Conservation (phyloP, 1,284 basidiomycete species). For the Leccinum pachyderme region DNA sequence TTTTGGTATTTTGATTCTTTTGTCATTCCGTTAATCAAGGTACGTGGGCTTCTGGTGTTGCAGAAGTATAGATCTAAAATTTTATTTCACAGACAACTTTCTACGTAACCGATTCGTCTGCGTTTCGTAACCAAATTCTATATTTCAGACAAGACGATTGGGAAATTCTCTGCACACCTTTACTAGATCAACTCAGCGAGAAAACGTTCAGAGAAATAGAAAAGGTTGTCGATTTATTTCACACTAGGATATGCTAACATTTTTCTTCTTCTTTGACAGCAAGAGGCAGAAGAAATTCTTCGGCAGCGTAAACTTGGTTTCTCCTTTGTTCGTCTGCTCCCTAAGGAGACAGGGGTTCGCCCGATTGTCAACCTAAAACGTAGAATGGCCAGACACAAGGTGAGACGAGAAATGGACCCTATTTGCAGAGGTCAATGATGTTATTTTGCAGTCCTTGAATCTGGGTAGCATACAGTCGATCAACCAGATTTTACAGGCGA, state of each 20-base stretch:
- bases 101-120: conserved; percentile 91
- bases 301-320: conserved; percentile 73
- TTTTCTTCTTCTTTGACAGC: conserved; percentile 36
- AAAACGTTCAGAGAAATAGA: conserved; percentile 66
- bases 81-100: conserved; percentile 71
- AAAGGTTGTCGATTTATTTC: conserved; percentile 40
- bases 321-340: conserved; percentile 86
- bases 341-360: conserved; percentile 92
- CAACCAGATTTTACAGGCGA: conserved; percentile 81
- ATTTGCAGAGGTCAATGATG: neutral
- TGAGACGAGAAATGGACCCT: neutral
- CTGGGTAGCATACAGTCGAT: conserved; percentile 54
- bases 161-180: conserved; percentile 78
- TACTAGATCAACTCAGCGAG: conserved; percentile 68
- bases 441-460: conserved; percentile 26
- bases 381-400: conserved; percentile 42
- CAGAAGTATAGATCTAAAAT: neutral
- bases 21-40: conserved; percentile 78
- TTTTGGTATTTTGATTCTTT: conserved; percentile 94
- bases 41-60: conserved; percentile 30
- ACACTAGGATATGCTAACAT: conserved; percentile 7
- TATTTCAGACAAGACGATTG: conserved; percentile 97
- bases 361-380: conserved; percentile 92
- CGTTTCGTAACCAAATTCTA: conserved; percentile 81
- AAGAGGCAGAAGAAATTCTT: conserved; percentile 62